These are phyloP conservation scores for Aspergillus steynii DNA, from an alignment of 495 filamentous ascomycete genomes.

Conservation along the genomic window DNA sequence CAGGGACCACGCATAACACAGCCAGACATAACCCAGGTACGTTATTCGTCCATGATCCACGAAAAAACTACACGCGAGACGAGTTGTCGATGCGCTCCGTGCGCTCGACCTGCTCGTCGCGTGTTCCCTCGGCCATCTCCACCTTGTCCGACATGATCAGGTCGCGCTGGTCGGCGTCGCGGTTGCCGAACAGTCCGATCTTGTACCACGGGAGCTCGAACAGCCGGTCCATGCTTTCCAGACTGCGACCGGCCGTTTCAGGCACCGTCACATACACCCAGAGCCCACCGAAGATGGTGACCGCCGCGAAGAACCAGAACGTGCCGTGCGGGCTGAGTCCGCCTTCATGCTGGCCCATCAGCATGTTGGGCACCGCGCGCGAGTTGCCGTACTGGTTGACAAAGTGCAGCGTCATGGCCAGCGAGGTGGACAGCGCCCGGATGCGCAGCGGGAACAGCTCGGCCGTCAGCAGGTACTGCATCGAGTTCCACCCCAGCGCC, in stretches of 20 bases:
- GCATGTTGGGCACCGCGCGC: slow-evolving; percentile 56
- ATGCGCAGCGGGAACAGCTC: slow-evolving; percentile 70
- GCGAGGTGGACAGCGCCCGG: slow-evolving; percentile 42
- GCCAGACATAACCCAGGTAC: too few species aligned
- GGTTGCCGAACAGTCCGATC: slow-evolving; percentile 61
- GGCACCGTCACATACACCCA: slow-evolving; percentile 60
- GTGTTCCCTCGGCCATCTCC: slow-evolving; percentile 18
- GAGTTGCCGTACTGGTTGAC: slow-evolving; percentile 73
- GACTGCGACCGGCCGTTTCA: slow-evolving; percentile 41
- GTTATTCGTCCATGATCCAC: neutral
- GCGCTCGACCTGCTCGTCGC: slow-evolving; percentile 6
- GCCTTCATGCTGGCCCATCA: slow-evolving; percentile 42
- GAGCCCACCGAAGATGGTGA: slow-evolving; percentile 56
- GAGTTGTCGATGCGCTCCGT: neutral
- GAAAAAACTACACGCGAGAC: neutral
- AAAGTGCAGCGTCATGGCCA: slow-evolving; percentile 62
- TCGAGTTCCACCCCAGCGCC: slow-evolving; percentile 74
- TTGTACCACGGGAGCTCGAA: slow-evolving; percentile 68
- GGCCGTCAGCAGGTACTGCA: slow-evolving; percentile 74
- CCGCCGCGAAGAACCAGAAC: slow-evolving; percentile 67
- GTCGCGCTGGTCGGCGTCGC: slow-evolving; percentile 54
- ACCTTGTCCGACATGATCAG: slow-evolving; percentile 30
- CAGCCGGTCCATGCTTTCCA: slow-evolving; percentile 63
- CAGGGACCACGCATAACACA: neutral
- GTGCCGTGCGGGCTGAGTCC: slow-evolving; percentile 53